Percentiles rank a stretch among this genome's conserved stretches.
phyloP scores from a whole-genome alignment of 2,329 filamentous ascomycete species.

The Uncinocarpus reesii region DNA sequence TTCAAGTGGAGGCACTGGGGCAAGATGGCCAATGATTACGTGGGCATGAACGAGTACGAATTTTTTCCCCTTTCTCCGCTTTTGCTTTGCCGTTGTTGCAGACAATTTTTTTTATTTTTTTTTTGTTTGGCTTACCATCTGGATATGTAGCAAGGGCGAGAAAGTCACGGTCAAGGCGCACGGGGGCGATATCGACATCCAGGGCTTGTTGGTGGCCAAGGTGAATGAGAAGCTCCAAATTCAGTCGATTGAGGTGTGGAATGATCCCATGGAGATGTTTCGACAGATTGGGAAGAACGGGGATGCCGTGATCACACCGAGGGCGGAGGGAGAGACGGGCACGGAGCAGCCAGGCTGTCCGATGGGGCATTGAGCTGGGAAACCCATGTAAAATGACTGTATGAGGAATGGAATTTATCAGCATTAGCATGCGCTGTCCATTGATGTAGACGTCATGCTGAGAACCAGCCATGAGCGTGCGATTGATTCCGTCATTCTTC shows the following conservation, averaged over 20 bases:
- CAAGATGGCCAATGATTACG: slow-evolving; percentile 55
- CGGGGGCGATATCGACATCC: slow-evolving; percentile 51
- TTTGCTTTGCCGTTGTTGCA: background rate
- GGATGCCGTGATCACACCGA: slow-evolving; percentile 10
- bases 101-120: background rate
- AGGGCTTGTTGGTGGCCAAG: slow-evolving; percentile 52
- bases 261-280: slow-evolving; percentile 58
- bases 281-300: slow-evolving; percentile 49
- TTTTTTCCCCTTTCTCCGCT: background rate
- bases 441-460: too few species aligned
- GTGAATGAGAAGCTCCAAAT: slow-evolving; percentile 53
- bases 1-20: slow-evolving; percentile 63
- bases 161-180: slow-evolving; percentile 54
- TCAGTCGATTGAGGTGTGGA: slow-evolving; percentile 52
- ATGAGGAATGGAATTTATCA: too few species aligned
- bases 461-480: too few species aligned
- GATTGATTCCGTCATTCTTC: too few species aligned
- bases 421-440: too few species aligned
- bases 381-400: too few species aligned
- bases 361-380: background rate
- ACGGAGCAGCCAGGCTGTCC: background rate
- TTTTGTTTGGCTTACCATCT: background rate
- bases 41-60: slow-evolving; percentile 52
- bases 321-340: background rate
- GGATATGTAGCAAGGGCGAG: slow-evolving; percentile 45